A percentile compares a stretch with the other conserved stretches of the same genome.
Conservation (phyloP, 192 early-diverging fungal genomes). For the Cladochytrium replicatum region DNA sequence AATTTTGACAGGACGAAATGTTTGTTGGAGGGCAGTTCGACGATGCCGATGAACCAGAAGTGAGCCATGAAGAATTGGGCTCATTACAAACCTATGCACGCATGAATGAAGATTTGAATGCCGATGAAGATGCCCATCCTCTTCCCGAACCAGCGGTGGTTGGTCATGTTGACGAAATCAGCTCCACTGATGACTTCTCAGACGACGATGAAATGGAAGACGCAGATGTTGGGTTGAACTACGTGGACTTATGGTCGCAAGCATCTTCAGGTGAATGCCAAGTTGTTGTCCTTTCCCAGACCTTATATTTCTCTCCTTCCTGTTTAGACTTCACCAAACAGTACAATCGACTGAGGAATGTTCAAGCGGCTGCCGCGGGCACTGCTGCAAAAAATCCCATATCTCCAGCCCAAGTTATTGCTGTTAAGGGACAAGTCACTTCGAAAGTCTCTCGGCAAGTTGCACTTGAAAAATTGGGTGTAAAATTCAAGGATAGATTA, state of each 20-base stretch:
- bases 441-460: conserved; percentile 41
- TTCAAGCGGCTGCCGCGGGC: conserved; percentile 10
- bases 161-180: not conserved
- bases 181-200: not conserved
- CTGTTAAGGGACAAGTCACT: conserved; percentile 11
- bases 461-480: conserved; percentile 21
- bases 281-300: not conserved
- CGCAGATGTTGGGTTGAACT: conserved; percentile 46
- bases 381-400: conserved; percentile 13
- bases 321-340: conserved; percentile 83
- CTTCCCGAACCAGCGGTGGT: too few species aligned
- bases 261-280: conserved; percentile 49
- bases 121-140: too few species aligned
- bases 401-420: conserved; percentile 8
- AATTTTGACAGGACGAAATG: too few species aligned
- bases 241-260: conserved; percentile 69
- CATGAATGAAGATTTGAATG: too few species aligned
- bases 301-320: not conserved
- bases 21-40: too few species aligned
- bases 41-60: too few species aligned
- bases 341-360: conserved; percentile 69
- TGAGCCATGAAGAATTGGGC: too few species aligned
- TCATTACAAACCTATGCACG: too few species aligned
- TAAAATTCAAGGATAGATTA: conserved; percentile 16
- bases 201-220: conserved; percentile 56